These are phyloP conservation scores for Pholiota microspora DNA, from an alignment of 768 basidiomycete species.

Conservation along the genomic window DNA sequence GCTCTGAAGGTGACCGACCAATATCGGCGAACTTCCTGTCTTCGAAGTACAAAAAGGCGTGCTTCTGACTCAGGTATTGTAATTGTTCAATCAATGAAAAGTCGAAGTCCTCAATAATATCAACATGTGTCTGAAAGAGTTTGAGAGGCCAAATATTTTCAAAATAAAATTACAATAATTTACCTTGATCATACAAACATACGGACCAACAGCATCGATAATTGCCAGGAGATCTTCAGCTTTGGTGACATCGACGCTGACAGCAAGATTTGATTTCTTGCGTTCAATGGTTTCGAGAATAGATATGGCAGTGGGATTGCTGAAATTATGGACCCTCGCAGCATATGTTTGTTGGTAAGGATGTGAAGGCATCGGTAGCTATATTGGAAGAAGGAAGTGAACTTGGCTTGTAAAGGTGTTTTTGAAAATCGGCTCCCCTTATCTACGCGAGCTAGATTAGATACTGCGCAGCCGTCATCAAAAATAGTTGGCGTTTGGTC, in stretches of 20 bases:
- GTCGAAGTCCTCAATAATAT: constrained; percentile 93
- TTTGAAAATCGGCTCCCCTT: too few relatives aligned
- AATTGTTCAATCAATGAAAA: constrained; percentile 65
- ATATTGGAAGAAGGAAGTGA: constrained; percentile 1
- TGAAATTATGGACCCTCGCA: constrained; percentile 52
- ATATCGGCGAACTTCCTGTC: constrained; percentile 99
- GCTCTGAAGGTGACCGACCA: constrained; percentile 52
- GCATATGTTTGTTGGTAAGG: constrained; percentile 54
- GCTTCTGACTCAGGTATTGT: constrained; percentile 65
- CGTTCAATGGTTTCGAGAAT: constrained; percentile 81
- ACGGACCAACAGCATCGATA: constrained; percentile 85
- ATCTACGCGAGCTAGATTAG: too few relatives aligned
- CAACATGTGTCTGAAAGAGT: constrained; percentile 76
- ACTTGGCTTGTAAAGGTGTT: constrained; percentile 11
- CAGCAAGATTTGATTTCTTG: constrained; percentile 90
- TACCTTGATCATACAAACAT: constrained; percentile 94
- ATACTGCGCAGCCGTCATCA: too few relatives aligned
- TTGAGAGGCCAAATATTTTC: constrained; percentile 19
- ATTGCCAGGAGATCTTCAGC: constrained; percentile 78
- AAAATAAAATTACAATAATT: constrained; percentile 21
- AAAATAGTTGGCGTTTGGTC: neutral
- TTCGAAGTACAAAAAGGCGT: constrained; percentile 97
- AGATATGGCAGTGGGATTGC: constrained; percentile 74
- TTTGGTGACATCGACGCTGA: constrained; percentile 92
- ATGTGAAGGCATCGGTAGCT: constrained; percentile 30